These are phyloP conservation scores for Symbiodinium pilosum DNA, from an alignment of 73 alveolate species.

Conservation along the genomic window DNA sequence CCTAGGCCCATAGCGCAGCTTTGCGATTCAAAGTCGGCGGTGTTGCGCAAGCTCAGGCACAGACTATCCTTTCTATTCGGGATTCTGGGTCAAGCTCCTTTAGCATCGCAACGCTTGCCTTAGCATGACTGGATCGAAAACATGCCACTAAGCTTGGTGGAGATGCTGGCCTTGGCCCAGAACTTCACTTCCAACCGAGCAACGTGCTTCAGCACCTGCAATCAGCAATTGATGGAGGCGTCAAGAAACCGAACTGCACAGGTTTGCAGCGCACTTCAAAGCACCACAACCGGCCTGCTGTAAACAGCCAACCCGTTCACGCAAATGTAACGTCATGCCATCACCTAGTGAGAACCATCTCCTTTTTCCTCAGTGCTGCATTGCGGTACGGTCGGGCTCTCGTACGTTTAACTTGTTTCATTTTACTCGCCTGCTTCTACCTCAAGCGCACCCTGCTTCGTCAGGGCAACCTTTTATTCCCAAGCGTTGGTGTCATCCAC, in stretches of 20 bases:
- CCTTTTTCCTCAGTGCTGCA: too few relatives aligned
- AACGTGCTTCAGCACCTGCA: conserved; percentile 83
- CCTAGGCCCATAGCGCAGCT: not conserved
- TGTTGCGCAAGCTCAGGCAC: conserved; percentile 1
- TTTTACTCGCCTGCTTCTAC: too few relatives aligned
- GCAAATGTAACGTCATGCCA: too few relatives aligned
- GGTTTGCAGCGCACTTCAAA: not conserved
- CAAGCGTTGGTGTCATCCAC: too few relatives aligned
- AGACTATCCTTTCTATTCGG: conserved; percentile 57
- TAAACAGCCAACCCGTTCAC: too few relatives aligned
- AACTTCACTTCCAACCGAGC: conserved; percentile 83
- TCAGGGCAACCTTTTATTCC: too few relatives aligned
- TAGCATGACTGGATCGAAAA: not conserved
- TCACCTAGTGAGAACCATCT: too few relatives aligned
- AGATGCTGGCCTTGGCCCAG: conserved; percentile 84
- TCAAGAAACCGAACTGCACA: not conserved
- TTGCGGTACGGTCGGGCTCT: too few relatives aligned
- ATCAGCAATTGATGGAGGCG: not conserved
- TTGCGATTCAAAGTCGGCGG: not conserved
- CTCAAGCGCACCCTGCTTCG: too few relatives aligned
- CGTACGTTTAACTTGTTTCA: too few relatives aligned
- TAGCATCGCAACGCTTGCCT: conserved; percentile 91
- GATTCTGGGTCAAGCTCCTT: conserved; percentile 75
- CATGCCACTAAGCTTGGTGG: too few relatives aligned
- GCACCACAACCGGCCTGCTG: too few relatives aligned